phyloP scores from a whole-genome alignment of 805 yeast species.

The Wickerhamiella shivajii region DNA sequence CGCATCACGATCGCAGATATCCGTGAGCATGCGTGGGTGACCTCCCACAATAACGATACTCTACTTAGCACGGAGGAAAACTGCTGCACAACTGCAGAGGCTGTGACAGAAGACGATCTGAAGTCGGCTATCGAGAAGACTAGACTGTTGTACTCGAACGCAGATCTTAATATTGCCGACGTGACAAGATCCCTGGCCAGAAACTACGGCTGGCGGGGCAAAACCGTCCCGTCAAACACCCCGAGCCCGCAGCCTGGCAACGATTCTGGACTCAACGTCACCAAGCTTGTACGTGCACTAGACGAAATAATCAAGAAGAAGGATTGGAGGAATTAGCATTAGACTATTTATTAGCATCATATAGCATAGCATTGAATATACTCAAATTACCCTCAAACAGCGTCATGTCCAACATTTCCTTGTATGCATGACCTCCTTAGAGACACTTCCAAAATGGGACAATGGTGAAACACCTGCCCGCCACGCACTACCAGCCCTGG shows the following conservation, averaged over 20 bases:
- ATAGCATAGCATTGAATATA: too few relatives aligned
- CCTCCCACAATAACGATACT: conserved; percentile 23
- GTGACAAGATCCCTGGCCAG: conserved; percentile 15
- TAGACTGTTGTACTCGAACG: conserved; percentile 11
- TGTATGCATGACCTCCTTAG: too few relatives aligned
- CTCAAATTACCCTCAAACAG: too few relatives aligned
- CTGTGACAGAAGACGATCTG: conserved; percentile 26
- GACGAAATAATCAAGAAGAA: conserved; percentile 19
- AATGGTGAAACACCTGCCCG: too few relatives aligned
- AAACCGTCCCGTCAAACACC: conserved; percentile 4
- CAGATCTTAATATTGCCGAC: conserved; percentile 8
- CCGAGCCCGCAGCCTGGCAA: conserved; percentile 7
- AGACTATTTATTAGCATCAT: background rate
- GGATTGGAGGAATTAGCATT: conserved; percentile 3
- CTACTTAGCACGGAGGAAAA: conserved; percentile 26
- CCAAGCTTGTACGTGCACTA: conserved; percentile 22
- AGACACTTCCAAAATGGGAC: too few relatives aligned
- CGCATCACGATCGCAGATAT: conserved; percentile 61
- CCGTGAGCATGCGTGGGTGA: conserved; percentile 59
- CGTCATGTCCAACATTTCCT: too few relatives aligned
- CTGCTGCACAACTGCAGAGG: conserved; percentile 15
- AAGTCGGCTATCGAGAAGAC: conserved; percentile 25
- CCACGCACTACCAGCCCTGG: too few relatives aligned
- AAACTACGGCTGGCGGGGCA: conserved; percentile 25
- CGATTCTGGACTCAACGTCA: conserved; percentile 13